phyloP scores from a whole-genome alignment of 78 protist genomes.

The Dictyostelium brefeldianum region DNA sequence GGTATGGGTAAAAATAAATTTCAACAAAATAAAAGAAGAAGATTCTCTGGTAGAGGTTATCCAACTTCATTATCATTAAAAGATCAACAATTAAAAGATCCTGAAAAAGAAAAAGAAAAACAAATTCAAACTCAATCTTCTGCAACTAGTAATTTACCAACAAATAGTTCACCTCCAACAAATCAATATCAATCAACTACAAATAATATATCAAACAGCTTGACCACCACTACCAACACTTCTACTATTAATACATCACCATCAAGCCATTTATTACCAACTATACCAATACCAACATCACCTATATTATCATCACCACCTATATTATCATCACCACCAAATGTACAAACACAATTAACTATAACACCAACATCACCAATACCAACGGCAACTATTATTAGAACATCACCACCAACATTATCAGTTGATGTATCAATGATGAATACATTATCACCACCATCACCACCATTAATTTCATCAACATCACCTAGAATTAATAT shows the following conservation, averaged over 20 bases:
- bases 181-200: neutral
- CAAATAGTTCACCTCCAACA: neutral
- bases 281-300: neutral
- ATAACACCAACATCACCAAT: neutral
- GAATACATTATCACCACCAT: neutral
- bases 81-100: neutral
- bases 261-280: neutral
- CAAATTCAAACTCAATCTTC: neutral
- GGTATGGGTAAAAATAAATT: neutral
- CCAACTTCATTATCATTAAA: neutral
- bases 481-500: neutral
- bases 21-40: slow-evolving; percentile 5
- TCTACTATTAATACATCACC: neutral
- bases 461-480: neutral
- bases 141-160: neutral
- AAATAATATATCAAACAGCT: no score
- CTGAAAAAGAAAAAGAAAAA: no score
- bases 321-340: neutral
- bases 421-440: neutral
- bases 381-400: neutral
- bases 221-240: no score
- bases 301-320: neutral
- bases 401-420: neutral
- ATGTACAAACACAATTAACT: neutral
- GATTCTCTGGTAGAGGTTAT: slow-evolving; percentile 27